Evolutionary conservation across 352 stramenopile genomes (phyloP).

Genomic region (Phytophthora pistaciae): DNA sequence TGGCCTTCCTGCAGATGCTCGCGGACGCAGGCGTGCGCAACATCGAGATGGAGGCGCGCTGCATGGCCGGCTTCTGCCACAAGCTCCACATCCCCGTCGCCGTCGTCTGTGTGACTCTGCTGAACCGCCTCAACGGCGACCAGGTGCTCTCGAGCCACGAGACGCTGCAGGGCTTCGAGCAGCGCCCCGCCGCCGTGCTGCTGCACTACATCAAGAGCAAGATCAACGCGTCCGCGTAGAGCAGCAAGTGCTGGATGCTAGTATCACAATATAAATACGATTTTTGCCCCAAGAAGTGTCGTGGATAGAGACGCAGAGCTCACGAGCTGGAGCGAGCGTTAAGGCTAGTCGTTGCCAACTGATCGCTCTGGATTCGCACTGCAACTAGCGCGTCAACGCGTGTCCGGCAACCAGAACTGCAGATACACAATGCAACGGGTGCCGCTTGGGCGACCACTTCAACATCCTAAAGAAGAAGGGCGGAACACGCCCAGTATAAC

Average conservation of each 20-base stretch:
- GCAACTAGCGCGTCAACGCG: no score
- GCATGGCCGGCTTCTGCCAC: conserved; percentile 81
- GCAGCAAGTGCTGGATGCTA: neutral
- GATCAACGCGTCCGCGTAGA: conserved; percentile 33
- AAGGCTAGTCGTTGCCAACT: conserved; percentile 12
- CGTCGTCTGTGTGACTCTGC: conserved; percentile 76
- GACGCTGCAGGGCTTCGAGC: conserved; percentile 72
- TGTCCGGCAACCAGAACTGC: neutral
- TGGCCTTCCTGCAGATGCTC: conserved; percentile 69
- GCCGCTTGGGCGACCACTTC: conserved; percentile 12
- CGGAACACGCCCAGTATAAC: conserved; percentile 25
- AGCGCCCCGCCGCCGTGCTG: conserved; percentile 63
- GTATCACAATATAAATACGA: conserved; percentile 13
- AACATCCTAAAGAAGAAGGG: conserved; percentile 3
- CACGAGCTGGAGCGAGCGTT: no score
- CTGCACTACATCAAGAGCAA: conserved; percentile 83
- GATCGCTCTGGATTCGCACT: neutral
- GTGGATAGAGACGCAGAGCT: neutral
- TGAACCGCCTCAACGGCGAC: conserved; percentile 85
- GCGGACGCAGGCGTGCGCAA: conserved; percentile 73
- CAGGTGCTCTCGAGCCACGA: conserved; percentile 70
- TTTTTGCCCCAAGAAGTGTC: conserved; percentile 12
- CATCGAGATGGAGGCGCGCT: conserved; percentile 87
- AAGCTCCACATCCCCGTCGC: conserved; percentile 82
- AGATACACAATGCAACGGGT: neutral